Evolutionary conservation across 148 eudicot genomes (phyloP), one percentile per base, ranked within the genome.

Genomic region (Chenopodium quinoa): DNA sequence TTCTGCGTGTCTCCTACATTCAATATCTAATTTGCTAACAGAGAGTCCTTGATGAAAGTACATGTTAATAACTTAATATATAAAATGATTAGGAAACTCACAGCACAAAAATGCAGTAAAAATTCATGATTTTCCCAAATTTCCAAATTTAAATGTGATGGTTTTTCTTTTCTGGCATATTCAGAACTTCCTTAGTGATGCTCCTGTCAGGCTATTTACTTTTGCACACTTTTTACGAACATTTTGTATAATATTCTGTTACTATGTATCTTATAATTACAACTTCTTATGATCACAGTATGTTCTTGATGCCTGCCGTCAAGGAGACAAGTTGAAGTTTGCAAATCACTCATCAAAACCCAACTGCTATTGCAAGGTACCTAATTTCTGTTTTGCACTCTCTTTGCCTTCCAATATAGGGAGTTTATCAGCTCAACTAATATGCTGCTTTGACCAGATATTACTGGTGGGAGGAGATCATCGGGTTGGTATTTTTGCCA

Each of bases 301-400:
- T 88, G 97, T 92, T 60, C 92, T 96, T 82, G 99, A 96, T 88
- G 99, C 99, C 56, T 92, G 84, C 78, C 99, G 99, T 84, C 88
- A 89, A 75, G 99, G 99, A 81, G 97, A 92, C 89, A 92, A 96
- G 81, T 83, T 96, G 87, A 96, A 96, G 85, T 96, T 96, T 71
- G 98, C 99, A 7, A 96, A 96, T 79, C 98, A 96, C 84, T 93
- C 99, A n/a, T 81, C 91, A 66, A 90, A 84, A 46, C 99, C 99
- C 20, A 96, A 96, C 89, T 96, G 99, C 80, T 90, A 90, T 76
- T 97, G 98, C 74, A 94, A 90, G 97, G 99, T 93, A 81, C 29
- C 9, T 34, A 40, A 48, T 67, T 25, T 27, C 3, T 20, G 46
- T 44, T 10, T 71, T 10, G 29, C 32, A 16, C 7, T 71, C 37